phyloP scores from a whole-genome alignment of 164 flowering plant species.

The Nymphaea thermarum region DNA sequence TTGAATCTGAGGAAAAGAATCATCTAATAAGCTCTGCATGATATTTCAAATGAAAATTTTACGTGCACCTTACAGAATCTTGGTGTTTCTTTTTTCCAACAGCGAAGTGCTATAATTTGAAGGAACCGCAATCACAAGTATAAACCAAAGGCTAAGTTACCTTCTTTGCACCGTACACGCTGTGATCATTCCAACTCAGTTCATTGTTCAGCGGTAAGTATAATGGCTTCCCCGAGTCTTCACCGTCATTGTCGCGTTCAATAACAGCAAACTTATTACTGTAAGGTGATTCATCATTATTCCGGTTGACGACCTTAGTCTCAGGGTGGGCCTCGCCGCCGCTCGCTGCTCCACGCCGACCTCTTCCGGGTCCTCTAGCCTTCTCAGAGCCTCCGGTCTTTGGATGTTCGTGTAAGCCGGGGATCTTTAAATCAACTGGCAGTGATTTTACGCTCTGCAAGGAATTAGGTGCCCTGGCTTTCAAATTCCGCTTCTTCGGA shows the following conservation, averaged over 20 bases:
- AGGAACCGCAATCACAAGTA: neutral
- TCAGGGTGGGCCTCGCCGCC: constrained; percentile 5
- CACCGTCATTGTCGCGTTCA: constrained; percentile 29
- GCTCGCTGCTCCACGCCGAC: constrained; percentile 8
- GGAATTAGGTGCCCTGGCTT: constrained; percentile 19
- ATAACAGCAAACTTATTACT: constrained; percentile 15
- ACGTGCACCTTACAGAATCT: too few relatives aligned
- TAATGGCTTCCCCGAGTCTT: constrained; percentile 25
- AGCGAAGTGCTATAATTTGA: too few relatives aligned
- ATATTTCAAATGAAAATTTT: too few relatives aligned
- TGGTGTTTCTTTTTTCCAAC: too few relatives aligned
- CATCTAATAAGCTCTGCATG: too few relatives aligned
- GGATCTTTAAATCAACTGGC: constrained; percentile 40
- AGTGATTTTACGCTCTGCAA: constrained; percentile 39
- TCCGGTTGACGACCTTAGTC: constrained; percentile 14
- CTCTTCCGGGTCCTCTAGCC: constrained; percentile 5
- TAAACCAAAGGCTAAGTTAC: constrained; percentile 19
- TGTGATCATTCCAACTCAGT: constrained; percentile 63
- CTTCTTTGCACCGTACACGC: constrained; percentile 59
- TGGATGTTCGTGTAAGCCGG: constrained; percentile 13
- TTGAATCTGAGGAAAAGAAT: too few relatives aligned
- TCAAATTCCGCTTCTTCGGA: constrained; percentile 14
- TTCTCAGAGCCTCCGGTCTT: neutral
- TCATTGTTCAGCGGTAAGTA: constrained; percentile 24
- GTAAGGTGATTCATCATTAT: constrained; percentile 62